A percentile compares a stretch with the other conserved stretches of the same genome.
phyloP scores from a whole-genome alignment of 305 asterid genomes.

The Fraxinus xanthoxyloides region DNA sequence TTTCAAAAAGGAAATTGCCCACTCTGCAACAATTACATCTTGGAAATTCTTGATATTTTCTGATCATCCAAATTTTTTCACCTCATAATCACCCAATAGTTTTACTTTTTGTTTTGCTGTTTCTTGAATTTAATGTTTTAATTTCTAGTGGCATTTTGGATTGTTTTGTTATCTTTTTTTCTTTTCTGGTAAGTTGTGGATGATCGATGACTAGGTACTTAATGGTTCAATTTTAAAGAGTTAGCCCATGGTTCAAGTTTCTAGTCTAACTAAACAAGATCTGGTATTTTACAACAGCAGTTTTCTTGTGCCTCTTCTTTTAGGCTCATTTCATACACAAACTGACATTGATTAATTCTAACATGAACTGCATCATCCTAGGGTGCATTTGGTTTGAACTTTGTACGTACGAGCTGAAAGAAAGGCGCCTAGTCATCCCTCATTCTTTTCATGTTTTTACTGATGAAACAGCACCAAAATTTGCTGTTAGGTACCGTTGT shows the following conservation, averaged over 20 bases:
- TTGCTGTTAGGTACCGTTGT: slow-evolving; percentile 4
- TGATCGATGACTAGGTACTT: background rate
- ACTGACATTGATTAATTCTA: background rate
- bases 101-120: background rate
- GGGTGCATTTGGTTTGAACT: background rate
- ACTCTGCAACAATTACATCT: slow-evolving; percentile 65
- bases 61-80: slow-evolving; percentile 21
- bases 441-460: slow-evolving; percentile 37
- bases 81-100: background rate
- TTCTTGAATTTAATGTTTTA: background rate
- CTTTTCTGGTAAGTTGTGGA: background rate
- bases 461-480: slow-evolving; percentile 34
- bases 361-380: background rate
- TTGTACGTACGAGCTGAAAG: background rate
- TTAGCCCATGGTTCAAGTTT: background rate
- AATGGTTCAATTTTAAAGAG: background rate
- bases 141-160: background rate
- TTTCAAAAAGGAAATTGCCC: slow-evolving; percentile 73
- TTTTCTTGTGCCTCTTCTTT: background rate
- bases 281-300: background rate
- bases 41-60: slow-evolving; percentile 71
- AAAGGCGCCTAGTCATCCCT: slow-evolving; percentile 32
- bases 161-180: background rate
- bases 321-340: background rate
- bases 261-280: background rate